Base-by-base conservation (phyloP, 192 early-diverging fungal genomes). In the Pecoramyces ruminantium region DNA sequence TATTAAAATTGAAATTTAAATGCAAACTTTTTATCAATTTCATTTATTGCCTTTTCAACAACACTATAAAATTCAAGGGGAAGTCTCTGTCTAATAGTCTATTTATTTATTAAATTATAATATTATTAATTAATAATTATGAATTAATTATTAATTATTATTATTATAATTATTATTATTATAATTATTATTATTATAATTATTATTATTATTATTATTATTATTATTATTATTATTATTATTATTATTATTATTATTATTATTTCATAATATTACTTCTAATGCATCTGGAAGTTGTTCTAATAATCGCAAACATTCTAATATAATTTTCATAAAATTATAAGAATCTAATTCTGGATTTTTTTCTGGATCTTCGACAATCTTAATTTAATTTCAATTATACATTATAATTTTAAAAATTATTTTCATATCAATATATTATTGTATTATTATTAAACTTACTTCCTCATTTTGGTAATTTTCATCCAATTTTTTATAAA, bases 271-370 rank as follows among this genome's bases (percentile, higher is more conserved):
- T 34, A 34, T 34, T 29, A 81, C 81, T 13, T 38, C 83, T 17
- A 91, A 80, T 30, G 87, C 88, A 17, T 87, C 83, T 28, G 85
- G 84, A 4, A 91, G 81, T 30, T 82, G 77, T 4, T 84, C 87
- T 2, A 90, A 81, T 25, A 86, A 77, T 25, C 79, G 38, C 2
- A 90, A 81, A 29, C 82, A 80, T 79, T 90, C 88, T 21, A 91
- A 11, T 25, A 90, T 79, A 28, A 79, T 77, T 39, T 81, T 78
- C 51, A 90, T 91, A 83, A 86, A 88, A 25, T 85, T 80, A 80
- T 84, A 87, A 16, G 89, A 90, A 79, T 91, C 88, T 29, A 80
- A 77, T 81, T 91, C 90, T 11, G 67, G 89, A 86, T 78, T 88
- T 84, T 30, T 79, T 25, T 89, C 89, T n/a, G 87, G 80, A 51